A percentile compares a stretch with the other conserved stretches of the same genome.
Evolutionary conservation across 352 stramenopile species (phyloP).

Genomic region (Pythium dissotocum): DNA sequence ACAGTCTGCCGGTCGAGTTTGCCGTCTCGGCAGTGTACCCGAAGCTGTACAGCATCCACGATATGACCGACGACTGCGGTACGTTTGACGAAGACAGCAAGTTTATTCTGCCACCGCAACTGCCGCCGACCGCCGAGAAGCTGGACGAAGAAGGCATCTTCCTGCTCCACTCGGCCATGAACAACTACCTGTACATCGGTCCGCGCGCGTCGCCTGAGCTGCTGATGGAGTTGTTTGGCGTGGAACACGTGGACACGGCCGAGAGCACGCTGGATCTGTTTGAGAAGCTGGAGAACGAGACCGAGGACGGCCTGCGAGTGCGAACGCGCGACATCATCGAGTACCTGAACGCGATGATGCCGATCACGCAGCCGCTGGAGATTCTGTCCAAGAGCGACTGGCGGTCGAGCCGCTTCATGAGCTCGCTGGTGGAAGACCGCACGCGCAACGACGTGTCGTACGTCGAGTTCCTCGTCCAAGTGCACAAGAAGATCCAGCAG

Average conservation of each 20-base stretch:
- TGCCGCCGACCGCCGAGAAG: conserved; percentile 84
- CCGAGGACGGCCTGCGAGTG: conserved; percentile 55
- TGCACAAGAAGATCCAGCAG: conserved; percentile 92
- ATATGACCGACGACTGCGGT: conserved; percentile 79
- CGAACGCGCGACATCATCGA: conserved; percentile 71
- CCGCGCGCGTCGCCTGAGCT: conserved; percentile 65
- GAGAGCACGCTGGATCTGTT: conserved; percentile 73
- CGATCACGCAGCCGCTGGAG: conserved; percentile 81
- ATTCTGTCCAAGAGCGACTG: conserved; percentile 87
- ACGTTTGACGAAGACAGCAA: conserved; percentile 77
- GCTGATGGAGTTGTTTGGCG: conserved; percentile 81
- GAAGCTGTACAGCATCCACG: conserved; percentile 87
- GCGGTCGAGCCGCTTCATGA: conserved; percentile 84
- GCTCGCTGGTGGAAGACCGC: conserved; percentile 83
- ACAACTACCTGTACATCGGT: conserved; percentile 89
- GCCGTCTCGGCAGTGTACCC: conserved; percentile 87
- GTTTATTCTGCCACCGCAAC: conserved; percentile 72
- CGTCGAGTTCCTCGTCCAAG: conserved; percentile 88
- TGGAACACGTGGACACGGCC: conserved; percentile 76
- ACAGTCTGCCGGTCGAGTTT: conserved; percentile 79
- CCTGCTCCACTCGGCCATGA: conserved; percentile 85
- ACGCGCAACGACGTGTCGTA: conserved; percentile 88
- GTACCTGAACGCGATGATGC: conserved; percentile 81
- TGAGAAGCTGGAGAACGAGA: conserved; percentile 58
- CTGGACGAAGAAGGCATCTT: conserved; percentile 86